Base-by-base conservation (phyloP, 768 basidiomycete species). In the Rhizopogon vulgaris region DNA sequence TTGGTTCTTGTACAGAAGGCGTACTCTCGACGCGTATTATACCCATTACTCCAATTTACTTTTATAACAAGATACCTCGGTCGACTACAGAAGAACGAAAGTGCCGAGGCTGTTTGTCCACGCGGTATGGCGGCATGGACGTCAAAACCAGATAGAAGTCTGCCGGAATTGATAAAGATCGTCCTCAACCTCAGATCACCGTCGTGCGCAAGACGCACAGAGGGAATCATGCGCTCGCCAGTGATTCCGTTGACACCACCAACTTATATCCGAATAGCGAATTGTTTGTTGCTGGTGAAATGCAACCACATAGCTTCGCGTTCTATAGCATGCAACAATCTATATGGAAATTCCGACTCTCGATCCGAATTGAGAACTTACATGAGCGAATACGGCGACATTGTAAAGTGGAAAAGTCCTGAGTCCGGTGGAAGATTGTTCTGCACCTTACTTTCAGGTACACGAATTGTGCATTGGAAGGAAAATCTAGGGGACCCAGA, bases 291-390 rank as follows among this genome's bases (percentile, higher is more conserved):
- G 41, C 41, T 28, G 2, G 5, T 28, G 42, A 66, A 68, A 7
- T 52, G 58, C 46, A 68, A 63, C 65, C 66, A 65, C 62, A 66
- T 61, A 0, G 65, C 66, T 52, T 68, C 62, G 4, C 63, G 59
- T 25, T 43, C 52, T 66, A 59, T 47, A 61, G 63, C 32, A 63
- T 63, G 38, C 55, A 53, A 61, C 62, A 45, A 42, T 24, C 25
- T 12, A 17, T 4, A 27, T 11, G 22, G 3, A 28, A 30, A 27
- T 36, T 12, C 12, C 6, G 41, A 18, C 18, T 25, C 6, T 34
- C 32, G 8, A 8, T 8, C 28, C 28, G 24, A 30, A 10, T 4
- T 27, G 27, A 28, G 46, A 41, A 27, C 17, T n/a, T 22, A 56
- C 63, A 8, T 54, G 32, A 14, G 51, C 41, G 17, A 48, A 51